Evolutionary conservation across 2,329 filamentous ascomycete species (phyloP).

Genomic region (Colletotrichum camelliae): DNA sequence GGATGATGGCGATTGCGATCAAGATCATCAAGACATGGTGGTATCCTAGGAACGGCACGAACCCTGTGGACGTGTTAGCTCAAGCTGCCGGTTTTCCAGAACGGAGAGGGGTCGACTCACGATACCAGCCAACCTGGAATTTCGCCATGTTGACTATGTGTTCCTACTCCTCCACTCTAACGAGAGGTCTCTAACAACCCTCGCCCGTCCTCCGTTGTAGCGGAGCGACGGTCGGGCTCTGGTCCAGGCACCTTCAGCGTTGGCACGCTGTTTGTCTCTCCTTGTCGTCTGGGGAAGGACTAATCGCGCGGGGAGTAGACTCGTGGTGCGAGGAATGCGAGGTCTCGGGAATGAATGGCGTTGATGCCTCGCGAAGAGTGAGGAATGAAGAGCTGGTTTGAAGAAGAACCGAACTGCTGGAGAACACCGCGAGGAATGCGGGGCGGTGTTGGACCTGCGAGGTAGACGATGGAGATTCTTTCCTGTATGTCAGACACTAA

Average conservation of each 20-base stretch:
- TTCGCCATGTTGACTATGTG: slow-evolving; percentile 31
- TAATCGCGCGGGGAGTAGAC: not conserved
- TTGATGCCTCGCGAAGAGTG: not conserved
- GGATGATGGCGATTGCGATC: slow-evolving; percentile 90
- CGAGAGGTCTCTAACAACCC: slow-evolving; percentile 12
- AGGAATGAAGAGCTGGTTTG: not conserved
- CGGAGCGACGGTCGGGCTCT: slow-evolving; percentile 25
- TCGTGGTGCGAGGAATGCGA: not conserved
- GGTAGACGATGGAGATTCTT: not conserved
- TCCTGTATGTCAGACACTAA: slow-evolving; percentile 17
- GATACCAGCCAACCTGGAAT: slow-evolving; percentile 55
- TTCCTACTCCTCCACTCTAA: slow-evolving; percentile 10
- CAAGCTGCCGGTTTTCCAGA: not conserved
- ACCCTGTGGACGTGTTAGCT: slow-evolving; percentile 47
- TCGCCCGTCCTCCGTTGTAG: slow-evolving; percentile 24
- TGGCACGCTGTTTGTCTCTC: slow-evolving; percentile 19
- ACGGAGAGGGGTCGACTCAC: slow-evolving; percentile 38
- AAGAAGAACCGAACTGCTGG: not conserved
- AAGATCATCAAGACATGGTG: slow-evolving; percentile 96
- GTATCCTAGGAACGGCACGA: slow-evolving; percentile 73
- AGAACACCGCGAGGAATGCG: slow-evolving; percentile 24
- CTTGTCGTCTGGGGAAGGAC: not conserved
- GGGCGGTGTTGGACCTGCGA: slow-evolving; percentile 17
- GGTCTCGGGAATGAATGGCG: not conserved
- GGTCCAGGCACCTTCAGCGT: slow-evolving; percentile 19